Evolutionary conservation across 2,329 filamentous ascomycete species (phyloP), one percentile per base, ranked within the genome.

Genomic region (Diaporthe citrichinensis): DNA sequence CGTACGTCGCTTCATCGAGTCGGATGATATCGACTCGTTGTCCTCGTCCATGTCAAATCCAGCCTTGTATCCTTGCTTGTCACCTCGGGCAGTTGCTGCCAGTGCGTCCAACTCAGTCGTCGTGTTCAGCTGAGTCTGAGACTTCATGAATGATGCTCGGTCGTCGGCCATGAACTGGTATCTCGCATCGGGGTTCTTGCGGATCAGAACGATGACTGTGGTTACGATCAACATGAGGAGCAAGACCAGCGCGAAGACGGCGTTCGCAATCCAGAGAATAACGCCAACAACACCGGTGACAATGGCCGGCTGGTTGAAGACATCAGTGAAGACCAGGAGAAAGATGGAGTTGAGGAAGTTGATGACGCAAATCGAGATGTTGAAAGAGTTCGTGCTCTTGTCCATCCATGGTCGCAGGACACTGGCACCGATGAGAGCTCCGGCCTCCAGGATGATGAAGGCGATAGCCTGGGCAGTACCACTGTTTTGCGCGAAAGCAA

Each of bases 111-210:
- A 90, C 85, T 98, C 96, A 10, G 95, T 98, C 6, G 93, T 95
- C 23, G 88, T 86, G 61, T 85, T 91, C 72, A 98, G 88, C 81
- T 96, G 93, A 7, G 94, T 94, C 84, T 97, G 94, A 20, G 95
- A 98, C 88, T 98, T 98, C 92, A 98, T 98, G 86, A 98, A 98
- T 14, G 96, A 98, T 71, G 95, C 95, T 80, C 96, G 93, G 84
- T 98, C 96, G 81, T 98, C 96, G 73, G 94, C 94, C 96, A 98
- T 98, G 80, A 95, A 95, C 85, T 98, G 95, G 85, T 98, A 98
- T 77, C 96, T 93, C 57, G 94, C 95, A 83, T 98, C 96, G 31
- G 96, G 96, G 86, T 98, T 97, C 90, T 97, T 97, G 77, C 95
- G 94, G 83, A 95, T 91, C 81, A 98, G 92, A 62, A 87, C 82